These are phyloP conservation scores for Colletotrichum caudatum DNA, from an alignment of 2,329 filamentous ascomycete species.

Conservation along the genomic window DNA sequence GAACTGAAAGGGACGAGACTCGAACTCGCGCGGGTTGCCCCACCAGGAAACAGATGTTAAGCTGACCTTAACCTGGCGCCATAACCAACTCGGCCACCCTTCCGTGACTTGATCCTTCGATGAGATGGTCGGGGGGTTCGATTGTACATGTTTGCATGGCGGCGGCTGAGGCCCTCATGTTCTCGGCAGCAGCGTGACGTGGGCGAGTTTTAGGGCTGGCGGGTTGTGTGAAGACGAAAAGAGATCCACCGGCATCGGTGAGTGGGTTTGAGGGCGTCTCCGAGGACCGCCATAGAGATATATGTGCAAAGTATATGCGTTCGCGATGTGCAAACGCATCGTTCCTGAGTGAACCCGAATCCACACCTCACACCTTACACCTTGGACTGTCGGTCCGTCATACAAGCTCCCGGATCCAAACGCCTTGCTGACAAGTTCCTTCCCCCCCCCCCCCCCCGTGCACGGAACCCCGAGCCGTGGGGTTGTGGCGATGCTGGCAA, in stretches of 20 bases:
- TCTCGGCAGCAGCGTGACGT: neutral
- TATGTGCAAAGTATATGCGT: too few relatives aligned
- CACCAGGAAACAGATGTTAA: constrained; percentile 42
- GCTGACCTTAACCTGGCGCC: constrained; percentile 41
- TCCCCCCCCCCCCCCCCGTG: too few relatives aligned
- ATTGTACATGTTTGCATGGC: neutral
- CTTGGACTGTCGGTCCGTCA: too few relatives aligned
- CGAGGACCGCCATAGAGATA: too few relatives aligned
- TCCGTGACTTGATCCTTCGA: neutral
- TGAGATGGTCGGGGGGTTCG: neutral
- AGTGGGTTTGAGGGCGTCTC: neutral
- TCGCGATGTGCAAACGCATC: too few relatives aligned
- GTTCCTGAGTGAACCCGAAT: too few relatives aligned
- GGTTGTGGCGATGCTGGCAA: too few relatives aligned
- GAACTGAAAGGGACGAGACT: constrained; percentile 25
- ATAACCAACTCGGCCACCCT: constrained; percentile 42
- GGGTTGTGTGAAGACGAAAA: neutral
- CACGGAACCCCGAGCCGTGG: too few relatives aligned
- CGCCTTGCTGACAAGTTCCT: too few relatives aligned
- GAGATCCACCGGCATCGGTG: neutral
- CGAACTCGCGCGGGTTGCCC: constrained; percentile 42
- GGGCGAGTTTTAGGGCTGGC: constrained; percentile 28
- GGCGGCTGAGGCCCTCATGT: constrained; percentile 1
- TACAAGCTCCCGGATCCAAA: too few relatives aligned
- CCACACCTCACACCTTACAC: too few relatives aligned